Base-by-base conservation (phyloP, 23 red algal genomes). In the Cyanidium caldarium region DNA sequence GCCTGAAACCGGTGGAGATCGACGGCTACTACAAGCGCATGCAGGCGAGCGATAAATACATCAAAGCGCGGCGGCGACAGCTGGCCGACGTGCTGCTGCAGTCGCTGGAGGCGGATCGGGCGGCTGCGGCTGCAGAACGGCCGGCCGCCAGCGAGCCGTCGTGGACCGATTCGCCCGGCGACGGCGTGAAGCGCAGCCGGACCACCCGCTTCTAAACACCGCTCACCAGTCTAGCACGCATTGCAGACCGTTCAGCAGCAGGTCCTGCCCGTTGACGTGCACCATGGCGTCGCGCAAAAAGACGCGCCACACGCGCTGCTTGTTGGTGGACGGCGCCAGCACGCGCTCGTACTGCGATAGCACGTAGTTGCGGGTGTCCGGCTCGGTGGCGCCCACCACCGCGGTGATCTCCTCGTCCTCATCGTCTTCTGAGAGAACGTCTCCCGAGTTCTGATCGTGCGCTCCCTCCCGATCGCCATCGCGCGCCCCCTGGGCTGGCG, bases 1-100 rank as follows among this genome's bases (percentile, higher is more conserved):
- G 77, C 34, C 65, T 81, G 1, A 57, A 72, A 33, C 30, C 42
- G 10, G 69, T 73, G 26, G 37, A 44, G 35, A 61, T 70, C 42
- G 69, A 81, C 33, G 77, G 77, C 69, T 81, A 81, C 26, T 57
- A 61, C 41, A 81, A 81, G 44, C 77, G 58, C 10, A 57, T 81
- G 58, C 73, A 61, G 23, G 51, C 31, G 10, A 61, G 51, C 23
- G 51, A 61, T 28, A 61, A 61, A 28, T 61, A 61, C 23, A 28
- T 61, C 5, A 16, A 28, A 28, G 51, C 51, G 7, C 51, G 51
- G 51, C 51, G 31, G 21, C 7, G 31, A 25, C 7, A 61, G 31
- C n/a, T 61, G 7, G 51, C 51, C 7, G n/a, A 61, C 7, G 51
- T 28, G 31, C 21, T 61, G 10, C n/a, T 61, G n/a, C 3, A 16